phyloP scores from a whole-genome alignment of 2,329 filamentous ascomycete species.

The Cryphonectria radicalis region DNA sequence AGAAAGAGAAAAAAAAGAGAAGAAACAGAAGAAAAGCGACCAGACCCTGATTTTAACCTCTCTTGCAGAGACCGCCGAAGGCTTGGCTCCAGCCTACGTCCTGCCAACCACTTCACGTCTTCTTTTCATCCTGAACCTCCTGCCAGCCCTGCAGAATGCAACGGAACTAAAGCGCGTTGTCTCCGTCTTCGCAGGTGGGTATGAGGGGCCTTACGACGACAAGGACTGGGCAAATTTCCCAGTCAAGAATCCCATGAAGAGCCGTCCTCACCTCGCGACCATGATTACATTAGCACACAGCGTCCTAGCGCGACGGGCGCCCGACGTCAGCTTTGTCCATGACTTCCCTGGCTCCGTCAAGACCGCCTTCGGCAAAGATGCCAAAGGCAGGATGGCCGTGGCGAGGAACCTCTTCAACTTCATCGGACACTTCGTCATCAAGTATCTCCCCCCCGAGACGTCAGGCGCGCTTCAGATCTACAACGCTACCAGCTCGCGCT shows the following conservation, averaged over 20 bases:
- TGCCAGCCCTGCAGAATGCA: constrained; percentile 57
- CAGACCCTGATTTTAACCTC: not conserved
- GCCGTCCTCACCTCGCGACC: constrained; percentile 50
- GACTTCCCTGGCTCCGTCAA: constrained; percentile 45
- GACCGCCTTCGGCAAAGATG: constrained; percentile 36
- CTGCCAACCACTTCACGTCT: constrained; percentile 39
- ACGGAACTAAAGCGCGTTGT: constrained; percentile 56
- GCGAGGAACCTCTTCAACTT: constrained; percentile 37
- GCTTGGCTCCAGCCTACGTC: constrained; percentile 54
- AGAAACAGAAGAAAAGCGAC: constrained; percentile 46
- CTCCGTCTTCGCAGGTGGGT: constrained; percentile 49
- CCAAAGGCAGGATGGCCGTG: constrained; percentile 30
- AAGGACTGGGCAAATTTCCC: constrained; percentile 47
- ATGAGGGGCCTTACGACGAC: constrained; percentile 53
- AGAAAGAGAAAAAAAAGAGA: constrained; percentile 11
- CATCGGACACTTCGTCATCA: constrained; percentile 25
- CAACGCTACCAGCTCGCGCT: constrained; percentile 39
- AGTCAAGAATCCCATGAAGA: constrained; percentile 39
- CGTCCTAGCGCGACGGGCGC: constrained; percentile 50
- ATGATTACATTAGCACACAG: constrained; percentile 56
- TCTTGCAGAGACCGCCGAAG: constrained; percentile 39
- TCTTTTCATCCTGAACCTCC: constrained; percentile 60
- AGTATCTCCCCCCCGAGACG: constrained; percentile 5
- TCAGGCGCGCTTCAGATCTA: constrained; percentile 10
- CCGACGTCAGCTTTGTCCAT: constrained; percentile 47